Evolutionary conservation across 176 grass and related monocot species (phyloP).

Genomic region (Juncus inflexus): DNA sequence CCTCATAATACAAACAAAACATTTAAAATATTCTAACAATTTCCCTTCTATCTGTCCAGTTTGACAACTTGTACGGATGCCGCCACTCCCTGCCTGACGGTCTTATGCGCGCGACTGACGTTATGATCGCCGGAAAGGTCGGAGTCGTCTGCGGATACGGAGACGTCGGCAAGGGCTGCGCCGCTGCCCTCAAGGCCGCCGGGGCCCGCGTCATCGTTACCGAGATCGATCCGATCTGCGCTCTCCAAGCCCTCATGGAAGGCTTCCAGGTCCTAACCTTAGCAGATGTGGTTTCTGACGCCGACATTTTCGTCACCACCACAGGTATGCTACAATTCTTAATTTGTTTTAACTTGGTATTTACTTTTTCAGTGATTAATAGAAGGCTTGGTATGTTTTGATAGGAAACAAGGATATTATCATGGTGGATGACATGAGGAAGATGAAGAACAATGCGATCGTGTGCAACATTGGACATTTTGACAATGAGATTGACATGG

Average conservation of each 20-base stretch:
- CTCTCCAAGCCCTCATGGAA: slow-evolving; percentile 96
- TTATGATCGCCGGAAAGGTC: slow-evolving; percentile 98
- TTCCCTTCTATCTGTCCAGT: slow-evolving; percentile 35
- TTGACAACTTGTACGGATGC: slow-evolving; percentile 93
- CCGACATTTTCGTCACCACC: slow-evolving; percentile 95
- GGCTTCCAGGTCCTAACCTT: slow-evolving; percentile 77
- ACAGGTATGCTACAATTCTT: too few relatives aligned
- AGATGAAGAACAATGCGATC: slow-evolving; percentile 99
- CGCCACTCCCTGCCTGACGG: slow-evolving; percentile 98
- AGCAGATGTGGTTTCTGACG: slow-evolving; percentile 69
- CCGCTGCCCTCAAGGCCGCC: slow-evolving; percentile 79
- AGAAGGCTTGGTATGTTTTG: background rate
- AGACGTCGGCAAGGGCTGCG: slow-evolving; percentile 97
- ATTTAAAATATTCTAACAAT: slow-evolving; percentile 1
- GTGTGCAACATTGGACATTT: slow-evolving; percentile 99
- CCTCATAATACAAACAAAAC: background rate
- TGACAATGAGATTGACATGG: slow-evolving; percentile 98
- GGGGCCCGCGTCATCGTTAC: slow-evolving; percentile 96
- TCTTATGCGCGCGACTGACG: slow-evolving; percentile 93
- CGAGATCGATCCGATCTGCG: slow-evolving; percentile 97
- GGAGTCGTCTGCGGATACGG: slow-evolving; percentile 87
- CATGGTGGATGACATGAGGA: slow-evolving; percentile 97
- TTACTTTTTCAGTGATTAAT: background rate
- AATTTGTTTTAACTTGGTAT: too few relatives aligned
- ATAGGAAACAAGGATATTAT: slow-evolving; percentile 90